Evolutionary conservation across 257 asterid species (phyloP).

Genomic region (Nicotiana undulata): DNA sequence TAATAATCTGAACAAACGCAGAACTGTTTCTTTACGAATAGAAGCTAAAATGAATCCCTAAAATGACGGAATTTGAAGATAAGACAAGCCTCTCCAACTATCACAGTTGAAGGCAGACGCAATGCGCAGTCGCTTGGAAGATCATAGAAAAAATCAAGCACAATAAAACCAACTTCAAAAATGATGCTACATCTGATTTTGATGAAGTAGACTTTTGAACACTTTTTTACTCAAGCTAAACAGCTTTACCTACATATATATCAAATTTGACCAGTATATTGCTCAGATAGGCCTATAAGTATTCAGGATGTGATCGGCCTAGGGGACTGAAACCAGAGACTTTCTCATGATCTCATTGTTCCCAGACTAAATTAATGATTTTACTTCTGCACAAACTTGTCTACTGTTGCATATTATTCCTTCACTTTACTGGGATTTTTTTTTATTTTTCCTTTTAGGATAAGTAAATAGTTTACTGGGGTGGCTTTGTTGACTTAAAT

Average conservation of each 20-base stretch:
- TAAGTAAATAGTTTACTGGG: not conserved
- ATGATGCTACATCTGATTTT: not conserved
- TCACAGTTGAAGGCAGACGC: not conserved
- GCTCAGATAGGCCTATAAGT: not conserved
- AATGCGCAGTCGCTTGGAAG: not conserved
- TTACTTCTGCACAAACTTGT: not conserved
- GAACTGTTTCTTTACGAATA: not conserved
- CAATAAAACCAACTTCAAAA: not conserved
- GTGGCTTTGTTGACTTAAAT: not conserved
- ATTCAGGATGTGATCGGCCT: not conserved
- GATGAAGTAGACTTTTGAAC: not conserved
- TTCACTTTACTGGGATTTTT: not conserved
- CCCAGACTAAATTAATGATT: conserved; percentile 4
- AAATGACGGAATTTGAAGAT: conserved; percentile 2
- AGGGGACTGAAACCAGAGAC: not conserved
- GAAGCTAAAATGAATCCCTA: not conserved
- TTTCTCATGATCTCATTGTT: not conserved
- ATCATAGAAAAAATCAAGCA: not conserved
- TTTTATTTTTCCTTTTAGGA: no score
- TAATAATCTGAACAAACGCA: not conserved
- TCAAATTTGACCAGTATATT: not conserved
- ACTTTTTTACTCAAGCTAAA: not conserved
- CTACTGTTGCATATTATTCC: not conserved
- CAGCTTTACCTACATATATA: not conserved
- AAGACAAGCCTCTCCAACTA: not conserved